Evolutionary conservation across 140 eudicot genomes (phyloP), one percentile per base, ranked within the genome.

Genomic region (Oenanthe javanica): DNA sequence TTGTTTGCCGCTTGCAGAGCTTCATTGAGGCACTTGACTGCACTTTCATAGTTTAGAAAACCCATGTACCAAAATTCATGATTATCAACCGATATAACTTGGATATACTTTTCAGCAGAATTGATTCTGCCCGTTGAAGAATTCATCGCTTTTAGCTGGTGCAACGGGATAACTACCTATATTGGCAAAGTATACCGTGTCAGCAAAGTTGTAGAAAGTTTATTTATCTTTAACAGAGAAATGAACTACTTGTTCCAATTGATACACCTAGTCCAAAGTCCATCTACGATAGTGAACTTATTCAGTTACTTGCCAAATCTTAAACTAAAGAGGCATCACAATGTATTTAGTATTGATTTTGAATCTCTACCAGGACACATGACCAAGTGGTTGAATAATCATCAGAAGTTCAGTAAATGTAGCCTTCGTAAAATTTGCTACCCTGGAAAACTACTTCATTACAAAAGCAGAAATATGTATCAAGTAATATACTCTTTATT

Each of bases 51-150:
- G 77, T 90, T 87, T 42, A 94, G 77, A 81, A 94, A 94, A 5
- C 98, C 96, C 98, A 94, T 90, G 80, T 79, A 92, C 98, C 98
- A 94, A 83, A 94, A 94, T 63, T 94, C 98, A 86, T 91, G 98
- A 67, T 88, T 87, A 61, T 94, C 98, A 43, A 94, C 84, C 0
- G 98, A 94, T 79, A 92, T 89, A 51, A 92, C 87, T 83, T 94
- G 97, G 45, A 94, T 86, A 79, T 94, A 94, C 79, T 94, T 94
- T 83, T 94, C 98, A 31, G 93, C 81, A 11, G 90, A 72, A 83
- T 90, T 94, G 50, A 86, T 87, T 88, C 90, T 85, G 83, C 98
- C 86, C 42, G 86, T 40, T 12, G 97, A 92, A 23, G 98, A 88
- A 71, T 90, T 91, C 18, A 91, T 84, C 72, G 93, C 97, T 84